Percentiles rank a stretch among this genome's conserved stretches.
These are phyloP conservation scores for Podila verticillata DNA, from an alignment of 192 early-diverging fungal species.

Conservation along the genomic window DNA sequence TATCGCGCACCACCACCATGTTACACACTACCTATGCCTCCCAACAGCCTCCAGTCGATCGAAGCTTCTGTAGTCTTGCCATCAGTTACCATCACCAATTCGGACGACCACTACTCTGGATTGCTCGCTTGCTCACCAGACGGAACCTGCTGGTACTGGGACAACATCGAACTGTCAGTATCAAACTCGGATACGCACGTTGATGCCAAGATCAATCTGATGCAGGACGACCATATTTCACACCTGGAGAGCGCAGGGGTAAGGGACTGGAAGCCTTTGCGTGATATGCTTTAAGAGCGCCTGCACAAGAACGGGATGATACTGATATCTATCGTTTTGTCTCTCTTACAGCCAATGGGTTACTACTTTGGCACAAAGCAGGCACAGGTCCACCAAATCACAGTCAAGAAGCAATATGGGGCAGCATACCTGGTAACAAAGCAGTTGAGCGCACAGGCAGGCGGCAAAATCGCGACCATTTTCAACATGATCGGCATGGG, in stretches of 20 bases:
- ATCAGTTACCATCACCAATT: constrained; percentile 40
- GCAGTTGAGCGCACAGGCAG: constrained; percentile 11
- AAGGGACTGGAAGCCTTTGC: constrained; percentile 7
- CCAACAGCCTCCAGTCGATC: constrained; percentile 18
- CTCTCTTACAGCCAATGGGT: constrained; percentile 29
- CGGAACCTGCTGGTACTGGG: constrained; percentile 50
- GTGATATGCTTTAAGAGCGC: background rate
- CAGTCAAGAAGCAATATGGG: constrained; percentile 33
- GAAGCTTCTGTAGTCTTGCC: constrained; percentile 28
- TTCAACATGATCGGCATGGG: constrained; percentile 33
- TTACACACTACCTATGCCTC: constrained; percentile 43
- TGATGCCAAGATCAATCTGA: constrained; percentile 30
- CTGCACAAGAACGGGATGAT: background rate
- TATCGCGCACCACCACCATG: constrained; percentile 42
- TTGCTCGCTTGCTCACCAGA: constrained; percentile 44
- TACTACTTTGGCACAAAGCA: constrained; percentile 35
- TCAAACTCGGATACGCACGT: constrained; percentile 39
- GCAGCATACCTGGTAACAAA: constrained; percentile 5
- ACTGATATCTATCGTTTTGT: no score
- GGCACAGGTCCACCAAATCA: constrained; percentile 21
- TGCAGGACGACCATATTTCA: constrained; percentile 23
- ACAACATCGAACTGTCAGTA: constrained; percentile 43
- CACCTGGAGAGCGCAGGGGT: constrained; percentile 46
- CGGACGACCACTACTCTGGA: constrained; percentile 28
- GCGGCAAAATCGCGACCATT: constrained; percentile 30